Evolutionary conservation across 345 rosid genomes (phyloP).

Genomic region (Tarenaya hassleriana): DNA sequence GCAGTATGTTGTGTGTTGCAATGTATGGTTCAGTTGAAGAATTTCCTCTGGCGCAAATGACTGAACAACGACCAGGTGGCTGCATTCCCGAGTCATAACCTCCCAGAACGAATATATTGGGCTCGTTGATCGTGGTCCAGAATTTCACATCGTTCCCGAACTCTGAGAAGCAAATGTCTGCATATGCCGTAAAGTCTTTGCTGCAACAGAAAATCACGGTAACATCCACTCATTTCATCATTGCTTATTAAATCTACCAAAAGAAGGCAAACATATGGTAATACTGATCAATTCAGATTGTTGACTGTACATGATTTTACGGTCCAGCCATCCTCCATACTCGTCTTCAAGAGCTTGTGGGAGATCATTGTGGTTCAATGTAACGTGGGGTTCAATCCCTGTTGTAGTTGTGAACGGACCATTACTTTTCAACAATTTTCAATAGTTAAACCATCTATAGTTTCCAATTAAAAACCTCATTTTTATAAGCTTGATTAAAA

Average conservation of each 20-base stretch:
- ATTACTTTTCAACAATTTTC: too few species aligned
- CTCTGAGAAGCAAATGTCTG: slow-evolving; percentile 69
- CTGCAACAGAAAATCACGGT: slow-evolving; percentile 40
- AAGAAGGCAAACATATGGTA: too few species aligned
- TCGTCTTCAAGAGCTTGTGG: slow-evolving; percentile 75
- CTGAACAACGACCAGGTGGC: slow-evolving; percentile 47
- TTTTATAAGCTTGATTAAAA: too few species aligned
- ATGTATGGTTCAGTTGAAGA: slow-evolving; percentile 64
- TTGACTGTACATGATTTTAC: slow-evolving; percentile 55
- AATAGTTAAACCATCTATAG: too few species aligned
- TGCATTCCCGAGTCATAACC: slow-evolving; percentile 29
- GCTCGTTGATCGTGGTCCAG: slow-evolving; percentile 76
- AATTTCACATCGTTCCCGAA: slow-evolving; percentile 58
- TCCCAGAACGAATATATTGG: slow-evolving; percentile 35
- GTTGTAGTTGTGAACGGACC: too few species aligned
- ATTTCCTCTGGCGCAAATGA: slow-evolving; percentile 37
- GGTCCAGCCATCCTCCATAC: slow-evolving; percentile 63
- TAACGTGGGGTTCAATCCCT: slow-evolving; percentile 65
- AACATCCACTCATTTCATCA: too few species aligned
- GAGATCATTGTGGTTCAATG: slow-evolving; percentile 48
- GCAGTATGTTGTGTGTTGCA: slow-evolving; percentile 51
- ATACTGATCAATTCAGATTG: too few species aligned
- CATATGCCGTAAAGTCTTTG: slow-evolving; percentile 66
- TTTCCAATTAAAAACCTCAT: too few species aligned
- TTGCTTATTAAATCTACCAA: not conserved